These are phyloP conservation scores for Pseudogymnoascus sp. DNA, from an alignment of 2,329 filamentous ascomycete species.

Conservation along the genomic window DNA sequence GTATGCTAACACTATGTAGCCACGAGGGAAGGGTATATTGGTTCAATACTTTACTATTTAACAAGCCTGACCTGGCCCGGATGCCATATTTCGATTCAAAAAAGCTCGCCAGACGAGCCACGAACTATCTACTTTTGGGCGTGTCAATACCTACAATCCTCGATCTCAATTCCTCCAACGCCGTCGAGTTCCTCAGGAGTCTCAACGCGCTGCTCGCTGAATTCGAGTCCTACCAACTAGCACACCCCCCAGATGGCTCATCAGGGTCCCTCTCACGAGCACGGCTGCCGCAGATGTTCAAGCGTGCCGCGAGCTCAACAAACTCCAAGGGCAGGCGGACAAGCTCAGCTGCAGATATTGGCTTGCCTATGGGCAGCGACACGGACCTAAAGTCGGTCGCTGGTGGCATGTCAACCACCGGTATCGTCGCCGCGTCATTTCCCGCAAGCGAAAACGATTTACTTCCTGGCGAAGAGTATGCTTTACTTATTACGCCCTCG, in stretches of 20 bases:
- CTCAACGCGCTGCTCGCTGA: constrained; percentile 79
- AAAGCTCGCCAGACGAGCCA: constrained; percentile 81
- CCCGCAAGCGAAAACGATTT: constrained; percentile 56
- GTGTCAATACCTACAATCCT: constrained; percentile 83
- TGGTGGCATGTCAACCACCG: constrained; percentile 30
- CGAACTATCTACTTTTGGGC: constrained; percentile 87
- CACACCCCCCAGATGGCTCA: constrained; percentile 70
- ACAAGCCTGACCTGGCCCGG: constrained; percentile 66
- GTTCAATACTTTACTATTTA: constrained; percentile 96
- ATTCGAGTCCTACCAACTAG: constrained; percentile 87
- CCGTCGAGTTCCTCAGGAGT: constrained; percentile 78
- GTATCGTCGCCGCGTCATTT: constrained; percentile 34
- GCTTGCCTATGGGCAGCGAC: constrained; percentile 40
- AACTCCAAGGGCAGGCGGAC: constrained; percentile 48
- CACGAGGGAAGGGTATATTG: constrained; percentile 94
- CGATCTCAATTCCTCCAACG: constrained; percentile 72
- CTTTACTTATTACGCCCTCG: constrained; percentile 78
- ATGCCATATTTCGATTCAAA: constrained; percentile 80
- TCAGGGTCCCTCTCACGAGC: constrained; percentile 65
- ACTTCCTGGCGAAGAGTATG: constrained; percentile 77
- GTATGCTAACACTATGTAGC: constrained; percentile 36
- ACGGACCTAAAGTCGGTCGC: constrained; percentile 38
- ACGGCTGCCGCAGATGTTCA: constrained; percentile 77
- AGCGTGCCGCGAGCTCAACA: constrained; percentile 42
- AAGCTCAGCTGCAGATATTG: constrained; percentile 52